Evolutionary conservation across 768 basidiomycete species (phyloP).

Genomic region (Thelephora aurantiotincta): DNA sequence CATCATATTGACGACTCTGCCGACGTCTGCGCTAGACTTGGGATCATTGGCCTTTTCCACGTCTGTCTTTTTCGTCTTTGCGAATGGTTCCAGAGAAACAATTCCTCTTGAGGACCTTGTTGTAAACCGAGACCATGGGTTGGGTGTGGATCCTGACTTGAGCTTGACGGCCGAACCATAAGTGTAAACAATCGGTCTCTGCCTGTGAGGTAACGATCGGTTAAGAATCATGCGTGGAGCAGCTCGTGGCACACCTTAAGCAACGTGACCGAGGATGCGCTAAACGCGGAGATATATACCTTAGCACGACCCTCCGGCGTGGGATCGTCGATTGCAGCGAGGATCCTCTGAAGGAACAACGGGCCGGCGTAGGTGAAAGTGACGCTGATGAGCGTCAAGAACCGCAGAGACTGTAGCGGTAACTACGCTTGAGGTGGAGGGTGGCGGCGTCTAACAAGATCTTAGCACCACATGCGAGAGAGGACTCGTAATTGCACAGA

Average conservation of each 20-base stretch:
- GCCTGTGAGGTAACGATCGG: slow-evolving; percentile 19
- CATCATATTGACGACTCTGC: slow-evolving; percentile 88
- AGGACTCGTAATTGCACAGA: too few relatives aligned
- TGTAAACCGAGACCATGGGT: slow-evolving; percentile 78
- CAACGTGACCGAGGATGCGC: slow-evolving; percentile 52
- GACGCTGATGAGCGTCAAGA: slow-evolving; percentile 54
- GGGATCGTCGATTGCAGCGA: slow-evolving; percentile 39
- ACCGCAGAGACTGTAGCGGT: too few relatives aligned
- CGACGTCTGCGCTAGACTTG: slow-evolving; percentile 70
- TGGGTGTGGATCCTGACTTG: slow-evolving; percentile 58
- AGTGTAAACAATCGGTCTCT: slow-evolving; percentile 57
- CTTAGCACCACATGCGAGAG: too few relatives aligned
- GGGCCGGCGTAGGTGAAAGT: slow-evolving; percentile 69
- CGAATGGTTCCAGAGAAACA: slow-evolving; percentile 71
- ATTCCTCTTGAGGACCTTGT: slow-evolving; percentile 73
- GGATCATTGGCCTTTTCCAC: slow-evolving; percentile 29
- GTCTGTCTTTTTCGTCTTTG: slow-evolving; percentile 20
- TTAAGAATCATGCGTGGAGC: background rate
- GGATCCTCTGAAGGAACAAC: slow-evolving; percentile 72
- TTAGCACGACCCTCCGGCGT: slow-evolving; percentile 35
- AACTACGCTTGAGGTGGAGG: too few relatives aligned
- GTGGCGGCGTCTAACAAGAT: too few relatives aligned
- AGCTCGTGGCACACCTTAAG: slow-evolving; percentile 29
- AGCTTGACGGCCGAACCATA: slow-evolving; percentile 71
- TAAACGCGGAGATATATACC: slow-evolving; percentile 69